phyloP scores from a whole-genome alignment of 2,329 filamentous ascomycete genomes.

The Penicillium aurantiogriseum region DNA sequence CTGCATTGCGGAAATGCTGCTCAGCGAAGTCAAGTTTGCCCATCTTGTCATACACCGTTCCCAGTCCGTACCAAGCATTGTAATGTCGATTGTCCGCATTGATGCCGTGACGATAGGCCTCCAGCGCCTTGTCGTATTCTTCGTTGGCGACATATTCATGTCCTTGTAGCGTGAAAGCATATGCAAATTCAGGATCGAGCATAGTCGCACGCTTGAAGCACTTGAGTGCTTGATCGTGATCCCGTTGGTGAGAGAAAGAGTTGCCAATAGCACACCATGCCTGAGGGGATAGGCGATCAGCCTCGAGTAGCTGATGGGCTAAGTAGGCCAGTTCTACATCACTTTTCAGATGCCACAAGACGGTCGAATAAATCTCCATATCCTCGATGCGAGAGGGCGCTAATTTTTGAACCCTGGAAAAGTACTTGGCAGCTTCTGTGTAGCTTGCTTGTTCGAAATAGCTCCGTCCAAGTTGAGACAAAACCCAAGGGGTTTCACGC shows the following conservation, averaged over 20 bases:
- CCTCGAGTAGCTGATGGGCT: slow-evolving; percentile 83
- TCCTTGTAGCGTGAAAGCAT: slow-evolving; percentile 91
- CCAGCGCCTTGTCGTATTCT: slow-evolving; percentile 92
- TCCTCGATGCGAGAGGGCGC: slow-evolving; percentile 83
- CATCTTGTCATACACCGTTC: slow-evolving; percentile 79
- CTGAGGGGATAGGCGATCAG: slow-evolving; percentile 84
- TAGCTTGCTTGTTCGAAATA: slow-evolving; percentile 90
- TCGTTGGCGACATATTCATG: slow-evolving; percentile 96
- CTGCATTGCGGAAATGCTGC: slow-evolving; percentile 84
- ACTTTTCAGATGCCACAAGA: slow-evolving; percentile 96
- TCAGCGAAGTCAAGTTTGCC: slow-evolving; percentile 90
- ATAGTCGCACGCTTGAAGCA: slow-evolving; percentile 96
- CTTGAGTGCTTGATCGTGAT: slow-evolving; percentile 89
- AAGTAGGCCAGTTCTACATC: slow-evolving; percentile 90
- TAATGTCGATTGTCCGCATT: slow-evolving; percentile 86
- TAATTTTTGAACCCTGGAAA: slow-evolving; percentile 72
- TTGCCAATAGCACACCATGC: slow-evolving; percentile 97
- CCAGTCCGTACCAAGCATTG: slow-evolving; percentile 95
- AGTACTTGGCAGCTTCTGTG: slow-evolving; percentile 80
- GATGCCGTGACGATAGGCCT: slow-evolving; percentile 82
- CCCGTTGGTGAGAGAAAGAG: slow-evolving; percentile 84
- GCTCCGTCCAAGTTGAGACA: slow-evolving; percentile 85
- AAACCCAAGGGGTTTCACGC: slow-evolving; percentile 88
- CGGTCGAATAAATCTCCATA: slow-evolving; percentile 97
- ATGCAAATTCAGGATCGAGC: slow-evolving; percentile 84